Percentiles rank a stretch among this genome's conserved stretches.
Conservation (phyloP, 768 basidiomycete genomes). For the Cystobasidium tubakii region DNA sequence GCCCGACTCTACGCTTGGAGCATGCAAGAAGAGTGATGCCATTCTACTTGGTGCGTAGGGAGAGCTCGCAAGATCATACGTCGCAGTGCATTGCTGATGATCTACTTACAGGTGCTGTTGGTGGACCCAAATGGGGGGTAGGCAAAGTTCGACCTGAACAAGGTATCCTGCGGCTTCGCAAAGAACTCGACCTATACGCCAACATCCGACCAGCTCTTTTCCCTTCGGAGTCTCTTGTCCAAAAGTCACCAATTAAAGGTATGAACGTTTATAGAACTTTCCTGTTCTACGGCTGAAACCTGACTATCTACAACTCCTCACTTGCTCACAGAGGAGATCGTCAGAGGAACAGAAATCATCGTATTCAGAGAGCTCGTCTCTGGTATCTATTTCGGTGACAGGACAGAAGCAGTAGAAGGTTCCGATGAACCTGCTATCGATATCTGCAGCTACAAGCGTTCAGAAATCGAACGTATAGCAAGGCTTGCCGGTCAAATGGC, state of each 20-base stretch:
- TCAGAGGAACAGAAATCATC: constrained; percentile 62
- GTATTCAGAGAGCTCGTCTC: constrained; percentile 94
- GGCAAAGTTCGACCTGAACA: constrained; percentile 83
- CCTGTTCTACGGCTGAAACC: too few species aligned
- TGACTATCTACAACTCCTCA: too few species aligned
- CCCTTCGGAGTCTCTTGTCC: constrained; percentile 79
- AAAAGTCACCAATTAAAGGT: constrained; percentile 80
- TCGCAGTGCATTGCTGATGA: not conserved
- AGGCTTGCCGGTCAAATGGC: constrained; percentile 93
- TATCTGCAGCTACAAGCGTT: constrained; percentile 82
- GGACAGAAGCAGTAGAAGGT: constrained; percentile 62
- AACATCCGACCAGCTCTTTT: constrained; percentile 97
- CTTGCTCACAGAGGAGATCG: constrained; percentile 39
- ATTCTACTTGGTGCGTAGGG: constrained; percentile 74
- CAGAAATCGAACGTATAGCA: constrained; percentile 88
- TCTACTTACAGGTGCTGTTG: constrained; percentile 68
- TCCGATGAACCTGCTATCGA: constrained; percentile 72
- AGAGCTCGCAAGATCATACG: not conserved
- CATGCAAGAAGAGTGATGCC: constrained; percentile 88
- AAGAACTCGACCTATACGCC: constrained; percentile 88
- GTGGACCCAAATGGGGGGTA: constrained; percentile 98
- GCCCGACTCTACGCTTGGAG: constrained; percentile 74
- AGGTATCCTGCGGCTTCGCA: constrained; percentile 80
- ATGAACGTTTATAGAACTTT: constrained; percentile 58
- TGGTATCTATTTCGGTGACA: constrained; percentile 88